A percentile compares a stretch with the other conserved stretches of the same genome.
Conservation (phyloP, 2,329 filamentous ascomycete genomes). For the Hypoxylon sp. region DNA sequence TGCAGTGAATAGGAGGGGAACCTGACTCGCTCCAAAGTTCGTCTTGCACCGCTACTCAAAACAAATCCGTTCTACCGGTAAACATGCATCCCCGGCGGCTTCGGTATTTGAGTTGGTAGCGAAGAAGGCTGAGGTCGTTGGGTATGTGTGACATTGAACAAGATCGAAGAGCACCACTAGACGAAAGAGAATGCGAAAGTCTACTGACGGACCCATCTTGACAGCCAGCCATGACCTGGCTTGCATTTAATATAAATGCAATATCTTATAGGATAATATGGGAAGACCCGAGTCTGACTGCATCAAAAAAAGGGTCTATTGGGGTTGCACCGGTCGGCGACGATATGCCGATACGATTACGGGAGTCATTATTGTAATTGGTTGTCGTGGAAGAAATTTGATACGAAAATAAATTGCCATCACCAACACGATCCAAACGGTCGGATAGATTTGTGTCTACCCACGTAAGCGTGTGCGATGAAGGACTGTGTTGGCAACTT, state of each 20-base stretch:
- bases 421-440: slow-evolving; percentile 20
- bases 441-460: slow-evolving; percentile 24
- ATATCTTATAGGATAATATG: not conserved
- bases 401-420: slow-evolving; percentile 28
- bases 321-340: slow-evolving; percentile 2
- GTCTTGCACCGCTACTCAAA: not conserved
- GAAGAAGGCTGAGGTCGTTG: slow-evolving; percentile 6
- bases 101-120: slow-evolving; percentile 16
- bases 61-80: slow-evolving; percentile 16
- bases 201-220: not conserved
- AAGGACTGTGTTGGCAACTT: slow-evolving; percentile 7
- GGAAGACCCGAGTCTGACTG: slow-evolving; percentile 7
- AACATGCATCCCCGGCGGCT: slow-evolving; percentile 7
- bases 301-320: slow-evolving; percentile 9
- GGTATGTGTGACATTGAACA: slow-evolving; percentile 11
- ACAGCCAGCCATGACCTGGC: not conserved
- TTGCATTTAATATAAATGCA: slow-evolving; percentile 16
- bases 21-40: not conserved
- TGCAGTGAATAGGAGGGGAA: not conserved
- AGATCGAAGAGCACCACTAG: slow-evolving; percentile 15
- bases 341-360: slow-evolving; percentile 20
- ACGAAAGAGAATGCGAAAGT: slow-evolving; percentile 4
- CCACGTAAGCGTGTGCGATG: slow-evolving; percentile 1
- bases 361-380: slow-evolving; percentile 13
- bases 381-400: not conserved